phyloP scores from a whole-genome alignment of 208 protist genomes.

The Leishmania mexicana region DNA sequence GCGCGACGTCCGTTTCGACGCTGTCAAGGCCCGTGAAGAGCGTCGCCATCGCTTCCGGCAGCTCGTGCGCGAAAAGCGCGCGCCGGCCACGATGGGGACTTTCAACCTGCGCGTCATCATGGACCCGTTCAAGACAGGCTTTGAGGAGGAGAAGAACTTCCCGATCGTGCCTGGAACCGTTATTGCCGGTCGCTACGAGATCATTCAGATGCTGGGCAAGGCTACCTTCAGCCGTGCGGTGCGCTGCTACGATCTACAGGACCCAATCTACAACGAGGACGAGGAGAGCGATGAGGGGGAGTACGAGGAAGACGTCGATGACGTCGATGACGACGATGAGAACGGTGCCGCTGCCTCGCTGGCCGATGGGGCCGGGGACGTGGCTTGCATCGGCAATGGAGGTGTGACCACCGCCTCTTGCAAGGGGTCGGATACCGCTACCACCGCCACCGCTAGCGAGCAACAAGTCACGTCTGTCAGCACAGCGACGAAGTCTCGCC shows the following conservation, averaged over 20 bases:
- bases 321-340: constrained; percentile 14
- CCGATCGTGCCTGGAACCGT: constrained; percentile 88
- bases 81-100: constrained; percentile 81
- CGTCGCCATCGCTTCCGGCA: constrained; percentile 67
- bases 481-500: not conserved
- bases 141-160: constrained; percentile 94
- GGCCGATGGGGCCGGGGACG: not conserved
- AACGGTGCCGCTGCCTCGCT: constrained; percentile 1
- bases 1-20: constrained; percentile 72
- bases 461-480: not conserved
- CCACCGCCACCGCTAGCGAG: not conserved
- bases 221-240: constrained; percentile 95
- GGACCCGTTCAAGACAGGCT: constrained; percentile 92
- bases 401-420: not conserved
- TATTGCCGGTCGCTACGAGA: constrained; percentile 94
- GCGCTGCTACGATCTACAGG: constrained; percentile 92
- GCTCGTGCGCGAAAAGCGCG: constrained; percentile 66
- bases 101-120: constrained; percentile 93
- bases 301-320: not conserved
- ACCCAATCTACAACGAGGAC: constrained; percentile 80
- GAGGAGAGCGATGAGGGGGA: constrained; percentile 34
- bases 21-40: constrained; percentile 67
- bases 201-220: constrained; percentile 94
- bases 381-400: not conserved
- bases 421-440: not conserved